Evolutionary conservation across 257 asterid genomes (phyloP).

Genomic region (Ophiorrhiza pumila): DNA sequence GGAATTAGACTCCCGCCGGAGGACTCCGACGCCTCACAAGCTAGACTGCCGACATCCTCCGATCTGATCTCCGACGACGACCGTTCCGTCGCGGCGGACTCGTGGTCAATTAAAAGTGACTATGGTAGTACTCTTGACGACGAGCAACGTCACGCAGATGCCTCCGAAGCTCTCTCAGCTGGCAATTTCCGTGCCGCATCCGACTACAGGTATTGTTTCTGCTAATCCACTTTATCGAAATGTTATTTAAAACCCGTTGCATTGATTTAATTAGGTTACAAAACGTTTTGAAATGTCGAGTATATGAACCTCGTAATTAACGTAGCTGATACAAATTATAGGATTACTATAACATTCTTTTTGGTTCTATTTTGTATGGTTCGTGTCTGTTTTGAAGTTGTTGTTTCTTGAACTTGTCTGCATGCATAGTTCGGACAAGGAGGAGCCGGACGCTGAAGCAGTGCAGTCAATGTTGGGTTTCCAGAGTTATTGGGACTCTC

Average conservation of each 20-base stretch:
- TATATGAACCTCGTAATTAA: neutral
- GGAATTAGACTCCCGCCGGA: conserved; percentile 80
- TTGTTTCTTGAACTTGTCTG: conserved; percentile 1
- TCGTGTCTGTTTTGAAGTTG: neutral
- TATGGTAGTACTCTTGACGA: conserved; percentile 98
- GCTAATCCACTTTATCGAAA: neutral
- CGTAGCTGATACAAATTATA: neutral
- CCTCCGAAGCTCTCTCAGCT: conserved; percentile 87
- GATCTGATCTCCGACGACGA: conserved; percentile 97
- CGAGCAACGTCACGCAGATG: conserved; percentile 97
- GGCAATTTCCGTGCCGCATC: conserved; percentile 73
- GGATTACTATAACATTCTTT: neutral
- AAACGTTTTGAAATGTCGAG: neutral
- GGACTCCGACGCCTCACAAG: conserved; percentile 69
- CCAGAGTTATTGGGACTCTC: conserved; percentile 95
- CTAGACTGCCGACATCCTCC: conserved; percentile 55
- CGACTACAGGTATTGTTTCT: conserved; percentile 61
- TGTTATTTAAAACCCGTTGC: neutral
- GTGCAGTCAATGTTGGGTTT: conserved; percentile 84
- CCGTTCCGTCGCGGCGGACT: conserved; percentile 93
- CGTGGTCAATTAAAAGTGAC: conserved; percentile 98
- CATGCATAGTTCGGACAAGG: conserved; percentile 81
- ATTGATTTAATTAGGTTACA: neutral
- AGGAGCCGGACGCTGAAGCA: conserved; percentile 77
- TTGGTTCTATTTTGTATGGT: neutral